A percentile compares a stretch with the other conserved stretches of the same genome.
phyloP scores from a whole-genome alignment of 2,329 filamentous ascomycete species.

The Leptosphaerulina australis region DNA sequence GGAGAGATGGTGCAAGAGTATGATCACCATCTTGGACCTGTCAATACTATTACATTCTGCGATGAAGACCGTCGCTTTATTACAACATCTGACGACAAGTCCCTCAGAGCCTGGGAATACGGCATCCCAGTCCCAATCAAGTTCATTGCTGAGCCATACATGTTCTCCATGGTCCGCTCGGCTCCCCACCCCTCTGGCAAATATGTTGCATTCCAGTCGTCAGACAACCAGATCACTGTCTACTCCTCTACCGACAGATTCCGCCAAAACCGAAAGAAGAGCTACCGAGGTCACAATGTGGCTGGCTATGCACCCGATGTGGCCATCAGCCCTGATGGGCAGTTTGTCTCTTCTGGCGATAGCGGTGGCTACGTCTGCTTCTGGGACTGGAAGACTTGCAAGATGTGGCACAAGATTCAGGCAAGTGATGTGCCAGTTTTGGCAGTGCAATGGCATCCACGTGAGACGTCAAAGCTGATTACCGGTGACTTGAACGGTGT shows the following conservation, averaged over 20 bases:
- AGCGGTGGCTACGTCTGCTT: constrained; percentile 89
- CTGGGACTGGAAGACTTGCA: constrained; percentile 99
- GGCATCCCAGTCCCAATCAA: constrained; percentile 98
- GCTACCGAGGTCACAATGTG: constrained; percentile 93
- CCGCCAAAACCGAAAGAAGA: constrained; percentile 96
- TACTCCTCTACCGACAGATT: constrained; percentile 96
- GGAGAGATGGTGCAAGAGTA: constrained; percentile 92
- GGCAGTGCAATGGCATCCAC: constrained; percentile 94
- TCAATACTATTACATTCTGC: constrained; percentile 97
- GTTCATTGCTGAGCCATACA: constrained; percentile 95
- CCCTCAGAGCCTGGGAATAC: constrained; percentile 95
- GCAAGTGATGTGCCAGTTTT: constrained; percentile 82
- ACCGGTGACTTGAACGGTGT: constrained; percentile 88
- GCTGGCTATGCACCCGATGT: constrained; percentile 92
- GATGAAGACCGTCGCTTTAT: constrained; percentile 95
- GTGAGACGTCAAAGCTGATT: constrained; percentile 92
- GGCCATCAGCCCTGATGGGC: constrained; percentile 85
- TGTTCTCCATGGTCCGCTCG: constrained; percentile 93
- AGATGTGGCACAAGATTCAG: constrained; percentile 96
- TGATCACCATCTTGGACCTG: constrained; percentile 94
- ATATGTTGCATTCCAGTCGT: constrained; percentile 90
- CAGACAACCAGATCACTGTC: constrained; percentile 95
- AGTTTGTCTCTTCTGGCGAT: constrained; percentile 87
- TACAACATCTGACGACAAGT: constrained; percentile 97
- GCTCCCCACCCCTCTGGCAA: constrained; percentile 86